A percentile compares a stretch with the other conserved stretches of the same genome.
Evolutionary conservation across 148 eudicot genomes (phyloP).

Genomic region (Euryodendron excelsum): DNA sequence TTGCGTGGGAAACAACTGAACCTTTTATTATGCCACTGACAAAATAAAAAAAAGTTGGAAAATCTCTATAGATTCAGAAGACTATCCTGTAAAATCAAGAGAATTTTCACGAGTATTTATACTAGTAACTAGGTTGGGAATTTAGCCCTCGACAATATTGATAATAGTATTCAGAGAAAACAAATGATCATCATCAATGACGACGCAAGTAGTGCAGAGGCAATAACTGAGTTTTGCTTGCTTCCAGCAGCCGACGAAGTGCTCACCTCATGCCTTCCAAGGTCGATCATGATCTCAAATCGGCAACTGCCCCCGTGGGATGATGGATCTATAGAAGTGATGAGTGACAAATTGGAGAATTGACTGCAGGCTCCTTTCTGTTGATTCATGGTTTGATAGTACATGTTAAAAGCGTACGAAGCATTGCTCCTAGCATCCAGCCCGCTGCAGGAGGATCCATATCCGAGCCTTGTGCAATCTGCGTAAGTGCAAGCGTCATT

Average conservation of each 20-base stretch:
- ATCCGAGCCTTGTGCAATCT: conserved; percentile 82
- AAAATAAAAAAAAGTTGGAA: background rate
- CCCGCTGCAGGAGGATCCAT: conserved; percentile 67
- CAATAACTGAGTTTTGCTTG: background rate
- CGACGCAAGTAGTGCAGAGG: background rate
- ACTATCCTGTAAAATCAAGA: background rate
- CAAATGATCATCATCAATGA: background rate
- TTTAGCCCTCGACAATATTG: background rate
- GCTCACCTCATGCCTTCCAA: conserved; percentile 38
- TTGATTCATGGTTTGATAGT: conserved; percentile 78
- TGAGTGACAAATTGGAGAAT: conserved; percentile 49
- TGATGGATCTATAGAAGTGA: conserved; percentile 71
- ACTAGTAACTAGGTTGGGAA: background rate
- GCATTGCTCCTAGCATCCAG: conserved; percentile 68
- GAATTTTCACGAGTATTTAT: background rate
- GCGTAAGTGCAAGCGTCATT: conserved; percentile 69
- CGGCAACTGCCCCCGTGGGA: conserved; percentile 48
- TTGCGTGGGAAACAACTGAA: no score
- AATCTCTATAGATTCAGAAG: background rate
- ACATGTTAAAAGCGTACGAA: conserved; percentile 83
- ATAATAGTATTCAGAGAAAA: background rate
- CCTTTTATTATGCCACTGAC: no score
- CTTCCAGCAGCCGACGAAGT: background rate
- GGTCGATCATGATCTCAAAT: conserved; percentile 70
- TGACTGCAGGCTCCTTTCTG: conserved; percentile 53